Evolutionary conservation across 768 basidiomycete species (phyloP), one percentile per base, ranked within the genome.

Genomic region (Naematelia aurantialba): DNA sequence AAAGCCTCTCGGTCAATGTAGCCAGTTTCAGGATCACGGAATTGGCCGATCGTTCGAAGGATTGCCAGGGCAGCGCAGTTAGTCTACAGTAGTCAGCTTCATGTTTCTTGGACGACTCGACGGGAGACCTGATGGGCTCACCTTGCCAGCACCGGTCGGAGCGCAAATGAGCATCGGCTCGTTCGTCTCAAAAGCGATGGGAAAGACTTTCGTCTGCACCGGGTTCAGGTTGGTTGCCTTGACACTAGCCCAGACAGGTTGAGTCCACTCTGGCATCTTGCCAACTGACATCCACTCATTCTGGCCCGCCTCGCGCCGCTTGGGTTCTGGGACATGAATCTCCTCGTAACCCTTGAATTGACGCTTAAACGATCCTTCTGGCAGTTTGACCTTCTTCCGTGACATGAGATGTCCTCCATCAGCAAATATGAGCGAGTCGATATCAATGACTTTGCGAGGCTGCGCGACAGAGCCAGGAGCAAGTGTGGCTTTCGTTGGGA

Each of bases 81-180:
- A 17, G 96, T 99, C 93, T 96, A 65, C 0, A 52, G 59, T 57
- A 45, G 44, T 76, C 39, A 77, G 52, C 65, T 58, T 1, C n/a
- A n/a, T n/a, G n/a, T n/a, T n/a, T n/a, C n/a, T n/a, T n/a, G n/a
- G n/a, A n/a, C n/a, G n/a, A n/a, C n/a, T n/a, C n/a, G n/a, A n/a
- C n/a, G n/a, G n/a, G n/a, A n/a, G n/a, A n/a, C n/a, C n/a, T n/a
- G n/a, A n/a, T n/a, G n/a, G 24, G 58, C 84, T 60, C 67, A 91
- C 93, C 85, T 99, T 99, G 63, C 96, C 96, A 12, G 94, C 96
- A 76, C 96, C 94, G 0, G 96, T 98, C 3, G 96, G 96, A 0
- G 96, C 96, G 79, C 96, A 99, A 27, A 99, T 85, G 25, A 99
- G 80, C 60, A 98, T 83, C 0, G 94, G 94, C 65, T 98, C 93